phyloP scores from a whole-genome alignment of 2,329 filamentous ascomycete genomes.

The Claviceps spartinae region DNA sequence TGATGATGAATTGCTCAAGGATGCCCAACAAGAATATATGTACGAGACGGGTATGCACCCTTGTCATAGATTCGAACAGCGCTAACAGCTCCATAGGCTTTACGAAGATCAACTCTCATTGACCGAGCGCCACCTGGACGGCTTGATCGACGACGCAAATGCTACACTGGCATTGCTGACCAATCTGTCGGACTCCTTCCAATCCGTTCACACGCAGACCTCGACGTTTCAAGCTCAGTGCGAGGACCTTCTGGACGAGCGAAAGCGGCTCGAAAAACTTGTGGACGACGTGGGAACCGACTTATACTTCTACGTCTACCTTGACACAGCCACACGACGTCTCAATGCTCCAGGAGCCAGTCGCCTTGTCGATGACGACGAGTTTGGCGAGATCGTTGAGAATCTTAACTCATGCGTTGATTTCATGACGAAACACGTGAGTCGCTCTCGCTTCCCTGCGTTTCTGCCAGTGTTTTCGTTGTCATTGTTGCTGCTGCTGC shows the following conservation, averaged over 20 bases:
- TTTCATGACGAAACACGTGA: constrained; percentile 79
- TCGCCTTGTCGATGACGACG: constrained; percentile 68
- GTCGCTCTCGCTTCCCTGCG: constrained; percentile 14
- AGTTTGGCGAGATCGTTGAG: constrained; percentile 76
- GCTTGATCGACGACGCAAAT: constrained; percentile 64
- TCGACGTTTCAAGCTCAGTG: constrained; percentile 88
- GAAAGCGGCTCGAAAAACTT: constrained; percentile 63
- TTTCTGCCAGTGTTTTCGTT: too few relatives aligned
- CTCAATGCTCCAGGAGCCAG: constrained; percentile 87
- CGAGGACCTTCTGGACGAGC: constrained; percentile 72
- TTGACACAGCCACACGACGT: constrained; percentile 78
- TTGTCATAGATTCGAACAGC: not conserved
- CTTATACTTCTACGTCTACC: constrained; percentile 85
- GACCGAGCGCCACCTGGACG: constrained; percentile 70
- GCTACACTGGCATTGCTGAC: constrained; percentile 63
- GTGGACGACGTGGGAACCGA: constrained; percentile 79
- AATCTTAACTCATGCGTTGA: constrained; percentile 82
- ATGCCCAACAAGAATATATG: constrained; percentile 77
- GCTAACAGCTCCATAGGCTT: constrained; percentile 33
- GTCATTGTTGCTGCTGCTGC: not conserved
- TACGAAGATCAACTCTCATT: constrained; percentile 72
- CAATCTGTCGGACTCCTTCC: constrained; percentile 73
- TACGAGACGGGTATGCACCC: constrained; percentile 28
- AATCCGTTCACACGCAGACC: constrained; percentile 76
- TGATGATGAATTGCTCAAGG: constrained; percentile 58